A percentile compares a stretch with the other conserved stretches of the same genome.
phyloP scores from a whole-genome alignment of 306 rosid genomes.

The Quercus glauca region DNA sequence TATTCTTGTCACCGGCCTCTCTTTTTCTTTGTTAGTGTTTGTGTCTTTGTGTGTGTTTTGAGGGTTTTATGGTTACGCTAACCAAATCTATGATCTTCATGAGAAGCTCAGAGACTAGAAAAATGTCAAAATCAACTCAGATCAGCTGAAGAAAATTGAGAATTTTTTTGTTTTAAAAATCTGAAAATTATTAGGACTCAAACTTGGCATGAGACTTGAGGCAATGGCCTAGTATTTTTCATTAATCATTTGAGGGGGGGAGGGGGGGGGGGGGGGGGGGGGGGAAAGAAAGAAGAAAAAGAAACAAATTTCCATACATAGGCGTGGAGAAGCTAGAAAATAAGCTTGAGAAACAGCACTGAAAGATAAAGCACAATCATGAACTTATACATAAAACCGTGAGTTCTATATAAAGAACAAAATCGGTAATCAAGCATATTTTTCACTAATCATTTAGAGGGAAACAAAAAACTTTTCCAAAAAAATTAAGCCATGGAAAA shows the following conservation, averaged over 20 bases:
- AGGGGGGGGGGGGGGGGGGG: no score
- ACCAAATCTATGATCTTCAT: not conserved
- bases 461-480: not conserved
- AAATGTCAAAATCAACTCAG: not conserved
- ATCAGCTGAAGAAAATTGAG: not conserved
- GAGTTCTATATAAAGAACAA: not conserved
- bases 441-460: not conserved
- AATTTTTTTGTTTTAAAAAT: no score
- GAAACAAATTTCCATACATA: not conserved
- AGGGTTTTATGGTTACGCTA: not conserved
- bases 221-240: no score
- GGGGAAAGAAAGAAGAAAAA: not conserved
- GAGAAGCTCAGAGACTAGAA: not conserved
- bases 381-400: not conserved
- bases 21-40: not conserved
- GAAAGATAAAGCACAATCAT: constrained; percentile 11
- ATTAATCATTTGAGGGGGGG: no score
- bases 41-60: not conserved
- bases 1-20: no score
- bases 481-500: not conserved
- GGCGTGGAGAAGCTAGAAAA: not conserved
- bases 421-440: not conserved
- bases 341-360: constrained; percentile 1
- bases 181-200: no score
- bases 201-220: no score